These are phyloP conservation scores for Knoxia roxburghii DNA, from an alignment of 257 asterid species.

Conservation along the genomic window DNA sequence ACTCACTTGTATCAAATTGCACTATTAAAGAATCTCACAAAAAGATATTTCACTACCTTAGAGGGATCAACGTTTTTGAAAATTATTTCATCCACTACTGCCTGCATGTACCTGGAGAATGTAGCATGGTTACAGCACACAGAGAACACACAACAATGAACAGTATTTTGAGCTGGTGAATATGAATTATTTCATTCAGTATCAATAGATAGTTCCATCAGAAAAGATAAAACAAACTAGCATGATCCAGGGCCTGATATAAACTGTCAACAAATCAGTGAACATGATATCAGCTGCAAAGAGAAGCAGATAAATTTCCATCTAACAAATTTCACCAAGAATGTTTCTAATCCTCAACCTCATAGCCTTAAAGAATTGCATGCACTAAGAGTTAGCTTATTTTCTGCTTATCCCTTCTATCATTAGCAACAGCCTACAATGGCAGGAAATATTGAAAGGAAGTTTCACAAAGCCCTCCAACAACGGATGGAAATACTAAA, in stretches of 20 bases:
- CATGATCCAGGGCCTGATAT: background rate
- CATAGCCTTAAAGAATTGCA: constrained; percentile 3
- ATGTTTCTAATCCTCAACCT: background rate
- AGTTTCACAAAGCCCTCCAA: background rate
- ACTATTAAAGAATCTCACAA: constrained; percentile 1
- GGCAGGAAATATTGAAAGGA: background rate
- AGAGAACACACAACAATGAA: background rate
- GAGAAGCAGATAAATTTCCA: background rate
- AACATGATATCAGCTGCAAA: background rate
- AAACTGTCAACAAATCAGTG: too few species aligned
- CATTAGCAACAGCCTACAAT: constrained; percentile 2
- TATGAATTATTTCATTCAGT: background rate
- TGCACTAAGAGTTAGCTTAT: background rate
- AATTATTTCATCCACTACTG: constrained; percentile 80
- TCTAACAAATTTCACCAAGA: background rate
- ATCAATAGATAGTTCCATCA: background rate
- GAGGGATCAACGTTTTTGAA: constrained; percentile 61
- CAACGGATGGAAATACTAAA: too few species aligned
- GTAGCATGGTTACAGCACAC: background rate
- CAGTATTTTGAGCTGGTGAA: background rate
- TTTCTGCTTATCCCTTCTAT: background rate
- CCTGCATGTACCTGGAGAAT: constrained; percentile 83
- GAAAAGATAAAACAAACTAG: background rate
- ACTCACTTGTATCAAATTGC: background rate
- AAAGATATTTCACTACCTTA: constrained; percentile 44